Evolutionary conservation across 441 rosid species (phyloP).

Genomic region (Croton setiger): DNA sequence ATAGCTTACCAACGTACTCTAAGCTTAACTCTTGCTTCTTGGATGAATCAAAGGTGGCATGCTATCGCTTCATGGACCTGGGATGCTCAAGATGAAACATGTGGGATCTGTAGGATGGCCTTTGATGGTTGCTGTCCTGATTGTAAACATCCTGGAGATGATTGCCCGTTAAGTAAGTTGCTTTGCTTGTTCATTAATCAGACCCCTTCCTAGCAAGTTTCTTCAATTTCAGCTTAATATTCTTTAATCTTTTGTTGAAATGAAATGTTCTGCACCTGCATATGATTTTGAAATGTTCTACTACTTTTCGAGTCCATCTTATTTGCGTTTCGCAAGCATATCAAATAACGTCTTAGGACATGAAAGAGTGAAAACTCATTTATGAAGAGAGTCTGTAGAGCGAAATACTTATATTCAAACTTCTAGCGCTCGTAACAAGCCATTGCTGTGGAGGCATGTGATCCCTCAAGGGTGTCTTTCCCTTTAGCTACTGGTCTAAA

Average conservation of each 20-base stretch:
- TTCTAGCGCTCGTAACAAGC: not conserved
- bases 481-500: not conserved
- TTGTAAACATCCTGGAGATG: slow-evolving; percentile 90
- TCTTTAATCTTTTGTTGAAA: no score
- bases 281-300: not conserved
- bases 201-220: not conserved
- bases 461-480: not conserved
- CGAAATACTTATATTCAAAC: not conserved
- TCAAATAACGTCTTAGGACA: not conserved
- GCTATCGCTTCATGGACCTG: slow-evolving; percentile 94
- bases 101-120: slow-evolving; percentile 97
- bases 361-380: not conserved
- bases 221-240: not conserved
- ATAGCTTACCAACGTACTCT: no score
- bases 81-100: slow-evolving; percentile 96
- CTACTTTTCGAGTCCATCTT: not conserved
- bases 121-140: slow-evolving; percentile 97
- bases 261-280: not conserved
- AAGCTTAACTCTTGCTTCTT: not conserved
- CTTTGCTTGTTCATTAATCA: not conserved
- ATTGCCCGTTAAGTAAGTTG: slow-evolving; percentile 79
- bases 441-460: not conserved
- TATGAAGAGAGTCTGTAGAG: not conserved
- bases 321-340: not conserved
- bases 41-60: slow-evolving; percentile 56